A percentile compares a stretch with the other conserved stretches of the same genome.
These are phyloP conservation scores for Ceratobasidium sp. DNA, from an alignment of 1,284 basidiomycete species.

Conservation along the genomic window DNA sequence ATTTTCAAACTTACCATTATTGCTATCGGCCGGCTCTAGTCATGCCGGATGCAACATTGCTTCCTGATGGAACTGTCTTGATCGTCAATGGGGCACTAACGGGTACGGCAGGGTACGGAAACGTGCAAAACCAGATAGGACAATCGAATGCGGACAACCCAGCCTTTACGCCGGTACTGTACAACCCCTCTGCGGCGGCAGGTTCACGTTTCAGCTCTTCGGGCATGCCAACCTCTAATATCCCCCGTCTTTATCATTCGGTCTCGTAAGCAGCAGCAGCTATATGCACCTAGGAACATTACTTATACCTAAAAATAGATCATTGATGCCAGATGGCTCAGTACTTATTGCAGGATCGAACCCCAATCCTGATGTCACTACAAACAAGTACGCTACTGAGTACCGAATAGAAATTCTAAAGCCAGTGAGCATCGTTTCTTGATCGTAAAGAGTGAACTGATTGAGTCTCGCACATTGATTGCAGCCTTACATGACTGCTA, in stretches of 20 bases:
- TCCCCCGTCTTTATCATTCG: constrained; percentile 77
- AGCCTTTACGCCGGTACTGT: constrained; percentile 64
- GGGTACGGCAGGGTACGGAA: constrained; percentile 64
- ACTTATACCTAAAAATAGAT: neutral
- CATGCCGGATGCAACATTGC: constrained; percentile 66
- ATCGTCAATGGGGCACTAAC: constrained; percentile 64
- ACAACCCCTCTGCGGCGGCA: constrained; percentile 63
- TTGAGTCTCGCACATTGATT: constrained; percentile 76
- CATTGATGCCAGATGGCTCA: neutral
- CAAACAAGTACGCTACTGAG: constrained; percentile 76
- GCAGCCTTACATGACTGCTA: constrained; percentile 30
- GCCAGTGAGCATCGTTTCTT: constrained; percentile 75
- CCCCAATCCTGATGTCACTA: constrained; percentile 78
- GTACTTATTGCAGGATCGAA: constrained; percentile 76
- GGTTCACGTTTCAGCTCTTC: constrained; percentile 64
- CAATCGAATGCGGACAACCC: constrained; percentile 65
- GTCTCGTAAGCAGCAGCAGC: constrained; percentile 55
- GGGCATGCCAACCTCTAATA: constrained; percentile 67
- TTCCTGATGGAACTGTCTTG: constrained; percentile 67
- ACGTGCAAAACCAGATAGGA: constrained; percentile 63
- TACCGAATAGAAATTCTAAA: constrained; percentile 82
- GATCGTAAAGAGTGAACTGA: too few species aligned
- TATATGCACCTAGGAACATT: constrained; percentile 57
- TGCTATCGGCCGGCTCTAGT: constrained; percentile 52
- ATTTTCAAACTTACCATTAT: constrained; percentile 41